phyloP scores from a whole-genome alignment of 257 asterid species.

The Craterostigma plantagineum region DNA sequence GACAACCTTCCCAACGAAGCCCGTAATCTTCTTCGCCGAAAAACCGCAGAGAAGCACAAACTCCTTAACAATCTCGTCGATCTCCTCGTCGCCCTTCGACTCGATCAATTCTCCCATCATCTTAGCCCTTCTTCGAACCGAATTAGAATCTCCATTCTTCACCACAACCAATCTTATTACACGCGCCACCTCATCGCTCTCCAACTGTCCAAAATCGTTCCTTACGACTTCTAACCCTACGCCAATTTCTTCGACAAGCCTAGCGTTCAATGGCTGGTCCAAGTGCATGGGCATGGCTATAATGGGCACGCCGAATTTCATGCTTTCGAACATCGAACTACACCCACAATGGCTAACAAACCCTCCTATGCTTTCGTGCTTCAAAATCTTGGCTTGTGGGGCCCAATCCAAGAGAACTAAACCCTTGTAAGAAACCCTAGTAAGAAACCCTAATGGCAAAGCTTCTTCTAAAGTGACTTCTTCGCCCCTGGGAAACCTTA shows the following conservation, averaged over 20 bases:
- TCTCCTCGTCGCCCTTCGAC: too few relatives aligned
- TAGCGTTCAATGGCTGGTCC: slow-evolving; percentile 30
- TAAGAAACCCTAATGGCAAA: slow-evolving; percentile 9
- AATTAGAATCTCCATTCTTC: slow-evolving; percentile 16
- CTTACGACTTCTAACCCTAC: slow-evolving; percentile 17
- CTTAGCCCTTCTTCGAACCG: slow-evolving; percentile 16
- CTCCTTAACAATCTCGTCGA: too few relatives aligned
- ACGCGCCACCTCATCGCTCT: slow-evolving; percentile 14
- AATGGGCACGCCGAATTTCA: slow-evolving; percentile 27
- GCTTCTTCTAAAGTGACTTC: slow-evolving; percentile 1
- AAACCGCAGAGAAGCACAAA: too few relatives aligned
- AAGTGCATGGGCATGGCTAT: slow-evolving; percentile 41
- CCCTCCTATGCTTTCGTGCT: slow-evolving; percentile 22
- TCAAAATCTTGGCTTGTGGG: slow-evolving; percentile 20
- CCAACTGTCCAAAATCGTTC: slow-evolving; percentile 15
- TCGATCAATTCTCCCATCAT: background rate
- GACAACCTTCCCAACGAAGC: too few relatives aligned
- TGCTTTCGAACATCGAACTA: slow-evolving; percentile 28
- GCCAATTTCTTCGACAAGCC: slow-evolving; percentile 24
- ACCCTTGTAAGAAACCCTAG: slow-evolving; percentile 20
- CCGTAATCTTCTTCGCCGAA: too few relatives aligned
- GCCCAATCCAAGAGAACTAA: slow-evolving; percentile 35
- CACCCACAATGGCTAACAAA: slow-evolving; percentile 37
- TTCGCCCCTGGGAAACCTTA: slow-evolving; percentile 4
- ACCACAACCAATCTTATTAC: slow-evolving; percentile 20